Base-by-base conservation (phyloP, 345 rosid genomes). In the Populus ilicifolia region DNA sequence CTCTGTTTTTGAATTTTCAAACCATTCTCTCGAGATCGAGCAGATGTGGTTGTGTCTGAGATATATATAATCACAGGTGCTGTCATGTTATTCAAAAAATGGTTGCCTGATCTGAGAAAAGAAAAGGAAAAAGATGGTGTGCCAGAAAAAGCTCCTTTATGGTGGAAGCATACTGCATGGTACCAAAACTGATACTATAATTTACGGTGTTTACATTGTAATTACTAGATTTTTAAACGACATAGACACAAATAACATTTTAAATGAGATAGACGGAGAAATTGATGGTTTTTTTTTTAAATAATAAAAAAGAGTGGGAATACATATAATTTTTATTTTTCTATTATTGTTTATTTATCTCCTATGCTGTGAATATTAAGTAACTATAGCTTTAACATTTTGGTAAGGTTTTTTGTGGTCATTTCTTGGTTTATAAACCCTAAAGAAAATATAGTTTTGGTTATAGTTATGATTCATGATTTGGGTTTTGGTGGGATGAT, bases 131-230 rank as follows among this genome's bases (percentile, higher is more conserved):
- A 35, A 64, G 63, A 74, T 2, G 13, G 14, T 0, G 46, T 43
- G 46, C 46, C 46, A 43, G 52, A 61, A 35, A 64, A 76, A 36
- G 80, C 56, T 62, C 78, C 70, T 82, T 75, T 67, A 43, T 64
- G 25, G 18, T 18, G 6, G 25, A 50, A 74, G 71, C 48, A 64
- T 52, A 43, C 48, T 14, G 39, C 50, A 13, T 21, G 18, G 18
- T 35, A 30, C 18, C 68, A 29, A 23, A 38, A 50, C 43, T 36
- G 63, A 56, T 38, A 61, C 6, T 23, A 11, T 43, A 11, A 43
- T 43, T 43, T 43, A 43, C 11, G 46, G 46, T 43, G 46, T 43
- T 43, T 43, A 43, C 46, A 11, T 43, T 43, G 4, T 43, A 43
- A 43, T 43, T 2, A 43, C 46, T 11, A 14, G 46, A 43, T 43